Percentiles rank a stretch among this genome's conserved stretches.
Conservation (phyloP, 2,329 filamentous ascomycete species). For the Massarina eburnea region DNA sequence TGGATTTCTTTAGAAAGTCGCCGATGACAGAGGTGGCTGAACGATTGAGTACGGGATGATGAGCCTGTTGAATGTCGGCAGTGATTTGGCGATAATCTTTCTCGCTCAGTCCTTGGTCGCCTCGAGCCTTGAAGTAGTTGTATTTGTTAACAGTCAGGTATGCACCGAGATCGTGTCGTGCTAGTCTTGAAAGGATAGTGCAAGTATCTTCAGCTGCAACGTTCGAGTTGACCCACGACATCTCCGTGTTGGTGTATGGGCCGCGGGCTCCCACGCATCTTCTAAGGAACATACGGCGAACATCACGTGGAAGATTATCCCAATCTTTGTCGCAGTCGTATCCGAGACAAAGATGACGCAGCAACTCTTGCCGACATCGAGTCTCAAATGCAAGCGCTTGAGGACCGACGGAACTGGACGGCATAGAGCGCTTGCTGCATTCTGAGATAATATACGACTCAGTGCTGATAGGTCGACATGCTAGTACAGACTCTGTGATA, state of each 20-base stretch:
- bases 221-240: conserved; percentile 50
- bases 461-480: conserved; percentile 20
- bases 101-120: conserved; percentile 21
- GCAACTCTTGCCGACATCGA: conserved; percentile 46
- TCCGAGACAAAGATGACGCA: conserved; percentile 52
- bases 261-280: conserved; percentile 49
- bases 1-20: conserved; percentile 29
- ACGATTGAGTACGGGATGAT: conserved; percentile 33
- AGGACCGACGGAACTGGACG: conserved; percentile 20
- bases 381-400: conserved; percentile 24
- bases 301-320: conserved; percentile 51
- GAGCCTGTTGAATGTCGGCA: conserved; percentile 34
- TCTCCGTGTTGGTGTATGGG: conserved; percentile 44
- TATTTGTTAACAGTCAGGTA: conserved; percentile 38
- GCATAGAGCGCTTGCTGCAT: conserved; percentile 36
- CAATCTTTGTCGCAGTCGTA: conserved; percentile 55
- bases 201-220: conserved; percentile 45
- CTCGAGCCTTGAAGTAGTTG: conserved; percentile 34
- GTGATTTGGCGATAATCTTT: conserved; percentile 37
- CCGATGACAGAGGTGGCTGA: conserved; percentile 26
- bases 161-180: conserved; percentile 53
- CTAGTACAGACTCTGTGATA: conserved; percentile 36
- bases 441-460: conserved; percentile 33
- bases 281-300: conserved; percentile 50
- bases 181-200: conserved; percentile 44